Conservation (phyloP, 2,329 filamentous ascomycete genomes). For the Hypocreales sp. region DNA sequence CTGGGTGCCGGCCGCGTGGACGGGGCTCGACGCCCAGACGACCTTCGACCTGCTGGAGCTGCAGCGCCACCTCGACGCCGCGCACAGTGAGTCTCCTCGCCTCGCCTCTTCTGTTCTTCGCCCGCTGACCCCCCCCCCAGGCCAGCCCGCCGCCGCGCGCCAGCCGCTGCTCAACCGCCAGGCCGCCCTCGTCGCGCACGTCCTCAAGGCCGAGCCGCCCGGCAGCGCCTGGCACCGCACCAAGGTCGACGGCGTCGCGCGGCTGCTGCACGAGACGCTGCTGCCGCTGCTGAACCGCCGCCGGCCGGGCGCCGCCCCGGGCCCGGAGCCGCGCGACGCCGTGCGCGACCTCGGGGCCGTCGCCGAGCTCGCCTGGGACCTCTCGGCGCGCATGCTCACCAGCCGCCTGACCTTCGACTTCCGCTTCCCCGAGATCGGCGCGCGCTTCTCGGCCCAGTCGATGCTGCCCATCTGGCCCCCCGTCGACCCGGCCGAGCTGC, state of each 20-base stretch:
- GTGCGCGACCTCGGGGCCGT: constrained; percentile 26
- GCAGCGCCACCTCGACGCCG: constrained; percentile 18
- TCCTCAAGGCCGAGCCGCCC: constrained; percentile 19
- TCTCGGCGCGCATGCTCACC: constrained; percentile 31
- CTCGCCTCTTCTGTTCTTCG: neutral
- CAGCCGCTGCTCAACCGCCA: constrained; percentile 24
- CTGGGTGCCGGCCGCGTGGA: constrained; percentile 23
- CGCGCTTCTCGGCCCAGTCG: constrained; percentile 30
- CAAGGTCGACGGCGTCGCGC: constrained; percentile 26
- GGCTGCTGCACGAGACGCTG: constrained; percentile 19
- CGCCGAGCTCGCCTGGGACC: constrained; percentile 24
- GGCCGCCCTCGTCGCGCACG: constrained; percentile 18
- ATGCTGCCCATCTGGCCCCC: constrained; percentile 31
- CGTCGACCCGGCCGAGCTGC: constrained; percentile 24
- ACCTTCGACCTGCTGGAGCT: constrained; percentile 18
- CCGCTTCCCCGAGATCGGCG: constrained; percentile 32
- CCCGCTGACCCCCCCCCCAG: constrained; percentile 5
- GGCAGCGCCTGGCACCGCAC: constrained; percentile 13
- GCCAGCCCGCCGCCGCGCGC: constrained; percentile 17
- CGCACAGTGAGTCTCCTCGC: constrained; percentile 17
- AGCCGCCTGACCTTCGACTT: constrained; percentile 28
- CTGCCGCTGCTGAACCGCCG: constrained; percentile 22
- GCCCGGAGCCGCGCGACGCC: constrained; percentile 18
- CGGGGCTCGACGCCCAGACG: constrained; percentile 18
- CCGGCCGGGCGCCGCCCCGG: no score